These are phyloP conservation scores for Talaromyces piceae DNA, from an alignment of 2,329 filamentous ascomycete species.

Conservation along the genomic window DNA sequence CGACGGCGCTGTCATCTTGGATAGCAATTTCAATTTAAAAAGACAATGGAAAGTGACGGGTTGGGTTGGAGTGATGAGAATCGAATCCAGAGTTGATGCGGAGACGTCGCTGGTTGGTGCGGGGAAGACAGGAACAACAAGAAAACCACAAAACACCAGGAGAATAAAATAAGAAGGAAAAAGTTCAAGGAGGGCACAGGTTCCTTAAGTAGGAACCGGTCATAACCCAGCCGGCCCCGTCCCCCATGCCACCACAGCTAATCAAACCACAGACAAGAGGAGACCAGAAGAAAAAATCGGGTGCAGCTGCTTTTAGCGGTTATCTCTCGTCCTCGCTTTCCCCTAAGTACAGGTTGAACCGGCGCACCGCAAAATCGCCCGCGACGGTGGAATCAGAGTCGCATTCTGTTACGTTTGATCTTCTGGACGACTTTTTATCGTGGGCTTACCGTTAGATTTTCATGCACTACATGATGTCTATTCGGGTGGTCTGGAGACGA, in stretches of 20 bases:
- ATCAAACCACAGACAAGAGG: background rate
- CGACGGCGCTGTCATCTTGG: conserved; percentile 53
- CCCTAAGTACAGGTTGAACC: conserved; percentile 43
- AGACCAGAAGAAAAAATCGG: conserved; percentile 20
- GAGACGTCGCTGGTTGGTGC: background rate
- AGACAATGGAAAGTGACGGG: no score
- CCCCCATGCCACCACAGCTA: no score
- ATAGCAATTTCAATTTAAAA: no score
- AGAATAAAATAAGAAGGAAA: background rate
- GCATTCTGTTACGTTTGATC: background rate
- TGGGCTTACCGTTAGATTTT: no score
- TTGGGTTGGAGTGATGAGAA: no score
- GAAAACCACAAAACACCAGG: background rate
- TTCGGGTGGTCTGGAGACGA: no score
- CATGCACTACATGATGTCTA: no score
- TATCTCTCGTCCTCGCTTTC: conserved; percentile 23
- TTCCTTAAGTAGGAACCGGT: background rate
- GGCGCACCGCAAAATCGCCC: conserved; percentile 10
- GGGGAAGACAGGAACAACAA: background rate
- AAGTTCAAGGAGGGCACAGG: background rate
- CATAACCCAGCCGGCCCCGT: no score
- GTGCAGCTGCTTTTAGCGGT: conserved; percentile 43
- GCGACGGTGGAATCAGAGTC: conserved; percentile 2
- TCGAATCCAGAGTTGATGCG: background rate
- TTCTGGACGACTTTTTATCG: background rate